Conservation (phyloP, 371 early-diverging fungal genomes). For the Mortierella sp. region DNA sequence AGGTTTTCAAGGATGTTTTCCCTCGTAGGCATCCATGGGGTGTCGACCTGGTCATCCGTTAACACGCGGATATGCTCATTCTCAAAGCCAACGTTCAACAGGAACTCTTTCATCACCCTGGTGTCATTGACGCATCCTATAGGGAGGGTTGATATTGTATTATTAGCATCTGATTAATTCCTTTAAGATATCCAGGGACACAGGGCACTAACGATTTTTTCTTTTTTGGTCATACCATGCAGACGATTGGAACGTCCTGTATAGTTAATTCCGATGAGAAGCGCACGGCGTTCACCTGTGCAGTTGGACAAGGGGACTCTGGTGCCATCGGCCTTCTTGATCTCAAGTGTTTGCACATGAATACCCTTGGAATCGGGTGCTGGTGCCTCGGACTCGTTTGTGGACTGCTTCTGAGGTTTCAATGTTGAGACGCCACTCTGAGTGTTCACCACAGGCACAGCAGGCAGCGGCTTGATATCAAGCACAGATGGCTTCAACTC, state of each 20-base stretch:
- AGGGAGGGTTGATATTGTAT: too few species aligned
- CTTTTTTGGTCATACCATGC: slow-evolving; percentile 23
- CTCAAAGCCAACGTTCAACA: slow-evolving; percentile 59
- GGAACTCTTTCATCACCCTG: slow-evolving; percentile 65
- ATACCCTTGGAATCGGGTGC: slow-evolving; percentile 4
- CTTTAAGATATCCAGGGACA: neutral
- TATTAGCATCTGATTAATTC: neutral
- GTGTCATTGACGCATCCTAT: slow-evolving; percentile 82
- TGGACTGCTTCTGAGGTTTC: too few species aligned
- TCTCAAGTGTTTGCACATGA: slow-evolving; percentile 12
- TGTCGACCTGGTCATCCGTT: slow-evolving; percentile 76
- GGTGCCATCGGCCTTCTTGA: slow-evolving; percentile 20
- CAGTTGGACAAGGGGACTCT: slow-evolving; percentile 29
- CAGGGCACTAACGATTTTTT: neutral
- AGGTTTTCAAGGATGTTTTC: slow-evolving; percentile 76
- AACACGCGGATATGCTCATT: slow-evolving; percentile 69
- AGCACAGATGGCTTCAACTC: too few species aligned
- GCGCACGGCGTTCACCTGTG: slow-evolving; percentile 43
- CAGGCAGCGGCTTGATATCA: slow-evolving; percentile 24
- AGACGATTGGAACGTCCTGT: slow-evolving; percentile 32
- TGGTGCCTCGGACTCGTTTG: neutral
- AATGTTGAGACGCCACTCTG: too few species aligned
- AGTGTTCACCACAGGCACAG: slow-evolving; percentile 14
- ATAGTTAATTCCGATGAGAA: slow-evolving; percentile 52
- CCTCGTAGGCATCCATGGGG: slow-evolving; percentile 67